Evolutionary conservation across 768 basidiomycete genomes (phyloP).

Genomic region (Tulasnella sp.): DNA sequence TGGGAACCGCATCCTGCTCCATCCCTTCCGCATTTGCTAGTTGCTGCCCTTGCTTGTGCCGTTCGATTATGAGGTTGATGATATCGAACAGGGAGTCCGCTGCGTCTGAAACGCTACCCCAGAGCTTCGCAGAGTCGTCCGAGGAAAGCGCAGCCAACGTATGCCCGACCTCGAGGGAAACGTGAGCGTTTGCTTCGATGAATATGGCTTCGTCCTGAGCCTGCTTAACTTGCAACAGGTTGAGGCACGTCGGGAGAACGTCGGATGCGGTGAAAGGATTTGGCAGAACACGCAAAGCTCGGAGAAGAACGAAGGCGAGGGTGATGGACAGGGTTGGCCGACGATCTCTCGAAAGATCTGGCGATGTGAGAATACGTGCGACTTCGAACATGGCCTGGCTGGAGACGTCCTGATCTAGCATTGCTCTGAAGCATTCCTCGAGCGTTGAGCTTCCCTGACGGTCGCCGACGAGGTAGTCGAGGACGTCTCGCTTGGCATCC

Average conservation of each 20-base stretch:
- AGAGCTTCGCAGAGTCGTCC: background rate
- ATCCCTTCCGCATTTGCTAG: background rate
- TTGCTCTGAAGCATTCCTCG: conserved; percentile 14
- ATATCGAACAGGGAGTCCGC: background rate
- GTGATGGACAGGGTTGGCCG: background rate
- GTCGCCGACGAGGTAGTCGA: conserved; percentile 8
- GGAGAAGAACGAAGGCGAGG: conserved; percentile 20
- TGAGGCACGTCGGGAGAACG: background rate
- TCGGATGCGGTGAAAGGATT: background rate
- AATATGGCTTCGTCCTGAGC: background rate
- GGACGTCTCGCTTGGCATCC: background rate
- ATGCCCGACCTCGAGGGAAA: conserved; percentile 7
- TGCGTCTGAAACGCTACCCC: background rate
- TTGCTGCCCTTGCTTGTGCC: background rate
- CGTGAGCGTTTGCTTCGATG: conserved; percentile 9
- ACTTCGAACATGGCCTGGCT: conserved; percentile 1
- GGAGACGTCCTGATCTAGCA: conserved; percentile 18
- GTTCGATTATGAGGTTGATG: conserved; percentile 4
- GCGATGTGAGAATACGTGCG: background rate
- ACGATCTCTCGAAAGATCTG: background rate
- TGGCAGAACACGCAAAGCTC: background rate
- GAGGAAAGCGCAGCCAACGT: background rate
- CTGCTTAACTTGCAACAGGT: background rate
- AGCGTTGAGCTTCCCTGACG: conserved; percentile 1
- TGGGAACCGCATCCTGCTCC: background rate